A percentile compares a stretch with the other conserved stretches of the same genome.
Evolutionary conservation across 306 rosid species (phyloP).

Genomic region (Quercus gilva): DNA sequence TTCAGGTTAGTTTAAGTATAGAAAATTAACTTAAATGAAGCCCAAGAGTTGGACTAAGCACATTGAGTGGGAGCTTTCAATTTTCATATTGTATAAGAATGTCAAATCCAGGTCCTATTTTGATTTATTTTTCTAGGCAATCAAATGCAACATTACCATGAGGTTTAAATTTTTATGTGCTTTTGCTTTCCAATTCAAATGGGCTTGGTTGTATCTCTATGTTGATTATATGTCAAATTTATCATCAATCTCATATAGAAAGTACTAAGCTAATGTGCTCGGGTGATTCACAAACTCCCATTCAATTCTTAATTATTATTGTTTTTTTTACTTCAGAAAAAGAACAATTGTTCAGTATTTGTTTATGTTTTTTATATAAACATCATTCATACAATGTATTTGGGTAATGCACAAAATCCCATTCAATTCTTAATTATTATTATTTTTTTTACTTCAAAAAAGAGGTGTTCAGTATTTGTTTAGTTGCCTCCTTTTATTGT

Average conservation of each 20-base stretch:
- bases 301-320: not conserved
- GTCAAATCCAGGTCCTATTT: constrained; percentile 4
- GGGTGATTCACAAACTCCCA: not conserved
- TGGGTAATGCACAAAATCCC: not conserved
- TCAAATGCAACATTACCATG: not conserved
- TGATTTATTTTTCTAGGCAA: constrained; percentile 23
- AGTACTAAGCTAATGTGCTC: constrained; percentile 4
- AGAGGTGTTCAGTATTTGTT: not conserved
- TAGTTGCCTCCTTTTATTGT: not conserved
- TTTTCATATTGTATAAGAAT: not conserved
- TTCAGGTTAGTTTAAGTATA: too few relatives aligned
- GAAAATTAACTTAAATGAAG: not conserved
- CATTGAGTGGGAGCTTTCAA: not conserved
- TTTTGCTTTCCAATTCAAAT: constrained; percentile 4
- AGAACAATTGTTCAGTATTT: not conserved
- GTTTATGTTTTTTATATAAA: not conserved
- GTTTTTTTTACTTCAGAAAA: not conserved
- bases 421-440: not conserved
- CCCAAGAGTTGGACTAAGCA: not conserved
- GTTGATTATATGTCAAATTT: constrained; percentile 2
- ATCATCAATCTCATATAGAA: constrained; percentile 7
- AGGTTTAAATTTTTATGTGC: not conserved
- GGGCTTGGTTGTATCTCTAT: not conserved
- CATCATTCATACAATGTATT: not conserved
- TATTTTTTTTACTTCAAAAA: not conserved